Evolutionary conservation across 2,329 filamentous ascomycete species (phyloP).

Genomic region (Fusarium guadeloupense): DNA sequence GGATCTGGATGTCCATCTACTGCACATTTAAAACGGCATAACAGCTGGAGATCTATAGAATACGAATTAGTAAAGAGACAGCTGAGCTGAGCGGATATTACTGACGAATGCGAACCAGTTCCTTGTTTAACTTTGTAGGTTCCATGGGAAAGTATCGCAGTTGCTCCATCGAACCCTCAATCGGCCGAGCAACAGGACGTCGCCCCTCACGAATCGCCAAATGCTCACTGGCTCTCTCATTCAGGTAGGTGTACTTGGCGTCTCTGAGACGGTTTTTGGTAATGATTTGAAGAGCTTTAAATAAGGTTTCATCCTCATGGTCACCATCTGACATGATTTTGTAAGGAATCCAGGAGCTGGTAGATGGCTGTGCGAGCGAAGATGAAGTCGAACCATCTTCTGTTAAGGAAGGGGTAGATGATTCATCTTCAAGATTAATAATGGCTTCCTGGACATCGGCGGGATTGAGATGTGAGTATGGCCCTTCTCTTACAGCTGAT

Average conservation of each 20-base stretch:
- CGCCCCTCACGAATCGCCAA: slow-evolving; percentile 8
- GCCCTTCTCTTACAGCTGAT: slow-evolving; percentile 36
- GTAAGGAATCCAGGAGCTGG: slow-evolving; percentile 40
- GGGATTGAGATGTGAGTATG: slow-evolving; percentile 52
- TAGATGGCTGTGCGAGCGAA: slow-evolving; percentile 3
- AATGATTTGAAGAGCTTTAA: slow-evolving; percentile 44
- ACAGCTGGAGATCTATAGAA: slow-evolving; percentile 56
- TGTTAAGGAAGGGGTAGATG: neutral
- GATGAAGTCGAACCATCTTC: neutral
- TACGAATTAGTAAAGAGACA: neutral
- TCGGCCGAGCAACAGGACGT: slow-evolving; percentile 33
- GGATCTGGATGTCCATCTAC: slow-evolving; percentile 59
- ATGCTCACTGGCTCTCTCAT: slow-evolving; percentile 39
- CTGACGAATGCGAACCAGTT: slow-evolving; percentile 60
- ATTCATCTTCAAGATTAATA: slow-evolving; percentile 44
- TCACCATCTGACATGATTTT: slow-evolving; percentile 40
- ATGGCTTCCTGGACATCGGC: slow-evolving; percentile 49
- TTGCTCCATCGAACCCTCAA: slow-evolving; percentile 47
- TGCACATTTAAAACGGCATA: slow-evolving; percentile 61
- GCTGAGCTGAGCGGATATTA: neutral
- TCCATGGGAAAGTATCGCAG: slow-evolving; percentile 54
- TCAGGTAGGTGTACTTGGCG: slow-evolving; percentile 44
- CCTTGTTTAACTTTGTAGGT: slow-evolving; percentile 55
- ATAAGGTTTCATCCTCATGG: slow-evolving; percentile 42
- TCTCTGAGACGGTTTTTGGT: slow-evolving; percentile 44